A percentile compares a stretch with the other conserved stretches of the same genome.
Conservation (phyloP, 257 asterid species). For the Schizonepeta tenuifolia region DNA sequence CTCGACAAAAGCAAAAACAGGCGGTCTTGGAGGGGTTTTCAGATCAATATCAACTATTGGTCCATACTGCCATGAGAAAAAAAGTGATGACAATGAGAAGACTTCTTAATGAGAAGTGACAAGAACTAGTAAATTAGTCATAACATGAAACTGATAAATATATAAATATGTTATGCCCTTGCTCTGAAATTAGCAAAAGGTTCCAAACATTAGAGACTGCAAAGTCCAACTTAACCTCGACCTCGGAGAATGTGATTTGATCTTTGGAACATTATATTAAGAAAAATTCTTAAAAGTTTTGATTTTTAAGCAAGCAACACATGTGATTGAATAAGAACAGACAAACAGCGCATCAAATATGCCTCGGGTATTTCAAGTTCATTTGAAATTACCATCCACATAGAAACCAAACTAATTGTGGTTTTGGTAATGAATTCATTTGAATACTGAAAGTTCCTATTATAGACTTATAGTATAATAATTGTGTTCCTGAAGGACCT, state of each 20-base stretch:
- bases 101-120: not conserved
- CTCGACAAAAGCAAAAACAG: constrained; percentile 90
- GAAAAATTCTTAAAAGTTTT: not conserved
- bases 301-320: not conserved
- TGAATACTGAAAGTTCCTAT: not conserved
- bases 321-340: not conserved
- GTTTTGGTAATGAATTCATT: not conserved
- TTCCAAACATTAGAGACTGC: not conserved
- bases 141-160: not conserved
- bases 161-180: not conserved
- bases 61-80: constrained; percentile 59
- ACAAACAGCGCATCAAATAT: not conserved
- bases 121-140: not conserved
- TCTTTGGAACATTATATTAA: not conserved
- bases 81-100: not conserved
- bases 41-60: constrained; percentile 69
- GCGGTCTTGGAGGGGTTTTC: constrained; percentile 86
- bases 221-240: not conserved
- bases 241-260: not conserved
- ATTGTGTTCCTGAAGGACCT: not conserved
- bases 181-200: not conserved
- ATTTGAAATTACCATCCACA: not conserved
- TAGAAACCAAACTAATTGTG: not conserved
- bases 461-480: not conserved
- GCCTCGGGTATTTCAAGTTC: not conserved